Base-by-base conservation (phyloP, 805 yeast genomes). In the Kodamaea nitidulidarum region DNA sequence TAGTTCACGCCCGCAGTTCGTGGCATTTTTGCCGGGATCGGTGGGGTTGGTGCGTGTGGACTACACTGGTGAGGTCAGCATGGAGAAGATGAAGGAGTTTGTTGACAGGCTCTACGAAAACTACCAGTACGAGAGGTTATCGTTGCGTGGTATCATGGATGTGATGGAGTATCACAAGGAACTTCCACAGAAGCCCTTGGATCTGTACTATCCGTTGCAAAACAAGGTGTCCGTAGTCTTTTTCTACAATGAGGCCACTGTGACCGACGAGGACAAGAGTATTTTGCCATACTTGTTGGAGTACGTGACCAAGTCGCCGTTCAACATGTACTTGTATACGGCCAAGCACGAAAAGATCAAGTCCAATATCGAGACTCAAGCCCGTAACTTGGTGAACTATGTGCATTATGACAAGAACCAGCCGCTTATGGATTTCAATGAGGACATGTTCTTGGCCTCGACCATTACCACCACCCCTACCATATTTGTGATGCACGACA, bases 381-480 rank as follows among this genome's bases (percentile, higher is more conserved):
- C 54, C 39, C 51, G 60, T 29, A 56, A 60, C 14, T 51, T 74
- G 52, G 55, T 70, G 32, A 57, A 71, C 11, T 71, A 58, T 42
- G 61, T 78, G 20, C 73, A 75, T 47, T 60, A 70, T 32, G 71
- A 73, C 44, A 45, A 51, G 2, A 43, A 54, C 3, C 68, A 61
- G 30, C 50, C 66, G 1, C 42, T 41, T 3, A 54, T 60, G 14
- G 51, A 49, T 31, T 73, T 67, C 45, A 65, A 77, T 52, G 66
- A 70, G 37, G 72, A 70, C 14, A 55, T 73, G 63, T 68, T 66
- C 44, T 56, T 67, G 12, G 65, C 83, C 16, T 73, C 76, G 18
- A 67, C 81, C 1, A 55, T 79, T 17, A 70, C 88, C 0, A 68
- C 81, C 6, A 65, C 66, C 25, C 95, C 95, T 2, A 78, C 85